Conservation (phyloP, 352 stramenopile species). For the Phytophthora fragariaefolia region DNA sequence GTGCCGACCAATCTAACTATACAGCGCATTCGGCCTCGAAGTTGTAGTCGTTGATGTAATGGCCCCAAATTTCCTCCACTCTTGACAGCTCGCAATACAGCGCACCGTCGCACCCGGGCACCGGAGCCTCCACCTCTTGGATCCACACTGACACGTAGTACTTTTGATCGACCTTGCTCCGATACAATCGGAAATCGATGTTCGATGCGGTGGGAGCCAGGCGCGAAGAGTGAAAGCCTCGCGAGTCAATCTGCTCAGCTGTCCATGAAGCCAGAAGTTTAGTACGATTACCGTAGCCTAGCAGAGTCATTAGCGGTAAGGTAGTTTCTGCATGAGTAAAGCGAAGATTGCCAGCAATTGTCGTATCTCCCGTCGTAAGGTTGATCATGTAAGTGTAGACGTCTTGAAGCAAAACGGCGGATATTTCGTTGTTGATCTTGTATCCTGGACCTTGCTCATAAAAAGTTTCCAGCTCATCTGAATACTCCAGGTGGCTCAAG, state of each 20-base stretch:
- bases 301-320: slow-evolving; percentile 72
- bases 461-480: slow-evolving; percentile 73
- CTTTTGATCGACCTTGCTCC: slow-evolving; percentile 41
- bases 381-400: slow-evolving; percentile 62
- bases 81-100: slow-evolving; percentile 57
- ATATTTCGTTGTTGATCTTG: slow-evolving; percentile 84
- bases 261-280: slow-evolving; percentile 46
- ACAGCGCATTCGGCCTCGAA: slow-evolving; percentile 41
- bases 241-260: slow-evolving; percentile 43
- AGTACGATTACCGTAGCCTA: slow-evolving; percentile 56
- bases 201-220: slow-evolving; percentile 72
- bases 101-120: slow-evolving; percentile 52
- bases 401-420: slow-evolving; percentile 65
- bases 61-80: slow-evolving; percentile 58
- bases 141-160: slow-evolving; percentile 64
- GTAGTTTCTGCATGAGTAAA: slow-evolving; percentile 84
- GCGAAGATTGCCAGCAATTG: slow-evolving; percentile 52
- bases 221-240: slow-evolving; percentile 66
- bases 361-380: slow-evolving; percentile 42
- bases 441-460: slow-evolving; percentile 67
- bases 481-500: slow-evolving; percentile 62
- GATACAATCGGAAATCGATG: slow-evolving; percentile 74
- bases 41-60: slow-evolving; percentile 59
- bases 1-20: slow-evolving; percentile 11
- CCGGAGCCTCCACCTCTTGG: slow-evolving; percentile 45